A percentile compares a stretch with the other conserved stretches of the same genome.
Conservation (phyloP, 495 filamentous ascomycete species). For the Penicillium steckii region DNA sequence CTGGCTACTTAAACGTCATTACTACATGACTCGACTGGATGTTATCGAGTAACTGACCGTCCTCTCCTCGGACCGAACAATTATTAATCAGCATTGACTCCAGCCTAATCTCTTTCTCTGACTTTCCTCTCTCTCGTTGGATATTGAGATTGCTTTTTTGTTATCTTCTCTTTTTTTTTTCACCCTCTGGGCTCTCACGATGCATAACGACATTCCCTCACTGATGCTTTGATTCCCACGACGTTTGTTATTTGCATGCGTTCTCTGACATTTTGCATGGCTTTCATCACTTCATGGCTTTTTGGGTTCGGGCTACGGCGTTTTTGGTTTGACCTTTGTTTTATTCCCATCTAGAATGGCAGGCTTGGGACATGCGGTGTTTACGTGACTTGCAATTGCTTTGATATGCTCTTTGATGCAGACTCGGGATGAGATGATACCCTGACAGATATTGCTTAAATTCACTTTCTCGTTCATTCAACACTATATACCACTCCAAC, state of each 20-base stretch:
- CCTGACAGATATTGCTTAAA: too few relatives aligned
- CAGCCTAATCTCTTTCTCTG: background rate
- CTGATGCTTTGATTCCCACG: background rate
- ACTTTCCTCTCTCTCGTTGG: background rate
- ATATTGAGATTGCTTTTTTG: background rate
- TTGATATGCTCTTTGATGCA: background rate
- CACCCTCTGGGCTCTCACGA: conserved; percentile 2
- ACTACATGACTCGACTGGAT: background rate
- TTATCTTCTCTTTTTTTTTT: background rate
- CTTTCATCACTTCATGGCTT: background rate
- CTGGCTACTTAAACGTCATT: too few relatives aligned
- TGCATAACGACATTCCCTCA: conserved; percentile 12
- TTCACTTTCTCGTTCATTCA: too few relatives aligned
- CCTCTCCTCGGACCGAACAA: background rate
- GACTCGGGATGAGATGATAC: conserved; percentile 26
- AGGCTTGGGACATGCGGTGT: conserved; percentile 18
- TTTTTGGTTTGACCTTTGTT: conserved; percentile 4
- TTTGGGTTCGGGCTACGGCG: conserved; percentile 11
- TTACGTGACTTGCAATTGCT: conserved; percentile 3
- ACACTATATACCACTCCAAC: too few relatives aligned
- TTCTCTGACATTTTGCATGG: conserved; percentile 4
- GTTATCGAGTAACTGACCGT: conserved; percentile 5
- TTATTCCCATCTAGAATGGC: conserved; percentile 25
- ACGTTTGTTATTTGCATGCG: background rate
- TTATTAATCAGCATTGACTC: conserved; percentile 13